Evolutionary conservation across 441 rosid genomes (phyloP).

Genomic region (Corymbia citriodora): DNA sequence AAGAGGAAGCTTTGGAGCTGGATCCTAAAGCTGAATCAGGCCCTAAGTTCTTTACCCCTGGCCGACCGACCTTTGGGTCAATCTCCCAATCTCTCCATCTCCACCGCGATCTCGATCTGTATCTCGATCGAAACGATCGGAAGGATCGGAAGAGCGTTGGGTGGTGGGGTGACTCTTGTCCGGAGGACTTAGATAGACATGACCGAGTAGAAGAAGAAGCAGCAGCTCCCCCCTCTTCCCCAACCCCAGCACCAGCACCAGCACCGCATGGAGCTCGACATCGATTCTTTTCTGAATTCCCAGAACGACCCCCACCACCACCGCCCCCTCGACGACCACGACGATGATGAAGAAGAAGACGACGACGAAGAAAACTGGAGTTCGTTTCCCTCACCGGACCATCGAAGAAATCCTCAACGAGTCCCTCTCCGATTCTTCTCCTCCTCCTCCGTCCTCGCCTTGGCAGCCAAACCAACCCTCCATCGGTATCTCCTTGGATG

Average conservation of each 20-base stretch:
- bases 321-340: slow-evolving; percentile 26
- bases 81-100: not conserved
- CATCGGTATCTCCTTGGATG: not conserved
- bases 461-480: not conserved
- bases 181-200: not conserved
- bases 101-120: not conserved
- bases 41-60: not conserved
- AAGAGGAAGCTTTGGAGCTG: not conserved
- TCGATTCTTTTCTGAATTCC: slow-evolving; percentile 67
- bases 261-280: slow-evolving; percentile 49
- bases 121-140: not conserved
- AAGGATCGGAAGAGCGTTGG: not conserved
- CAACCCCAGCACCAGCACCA: not conserved
- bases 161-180: not conserved
- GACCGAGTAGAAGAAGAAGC: not conserved
- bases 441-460: slow-evolving; percentile 16
- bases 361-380: slow-evolving; percentile 12
- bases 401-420: slow-evolving; percentile 91
- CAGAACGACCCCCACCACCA: not conserved
- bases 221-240: not conserved
- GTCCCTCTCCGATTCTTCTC: slow-evolving; percentile 43
- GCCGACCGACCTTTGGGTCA: not conserved
- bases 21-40: not conserved
- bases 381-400: slow-evolving; percentile 72
- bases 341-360: slow-evolving; percentile 2